Evolutionary conservation across 768 basidiomycete species (phyloP), one percentile per base, ranked within the genome.

Genomic region (Tephrocybe sp.): DNA sequence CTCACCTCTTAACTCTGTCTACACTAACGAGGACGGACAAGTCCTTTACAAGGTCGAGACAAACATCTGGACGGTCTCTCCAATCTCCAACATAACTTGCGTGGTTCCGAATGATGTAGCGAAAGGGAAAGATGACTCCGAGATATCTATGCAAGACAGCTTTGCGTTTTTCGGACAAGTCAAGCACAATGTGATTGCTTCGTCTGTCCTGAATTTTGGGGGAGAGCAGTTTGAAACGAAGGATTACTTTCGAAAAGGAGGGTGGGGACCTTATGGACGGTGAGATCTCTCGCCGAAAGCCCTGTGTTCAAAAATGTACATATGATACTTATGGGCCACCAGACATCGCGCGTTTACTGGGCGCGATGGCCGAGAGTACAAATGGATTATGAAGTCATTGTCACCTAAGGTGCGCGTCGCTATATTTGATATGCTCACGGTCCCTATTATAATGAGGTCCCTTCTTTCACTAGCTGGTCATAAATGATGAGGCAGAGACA

Each of bases 161-260:
- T 56, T 54, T 18, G 52, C 30, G n/a, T 32, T 48, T 45, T 26
- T 56, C 1, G 59, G 46, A 20, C 21, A 50, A 25, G 42, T 58
- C 33, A 47, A 56, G 24, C 45, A 52, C 33, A 53, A 48, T 24
- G 0, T 17, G 7, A 18, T 56, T 5, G 30, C 28, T n/a, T 63
- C 69, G 0, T 64, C 69, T 4, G 62, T 53, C 25, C 55, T 75
- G 28, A 60, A 59, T 2, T 65, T 69, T 23, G 53, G 62, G 3
- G 69, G 63, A 1, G 38, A 51, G 11, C 64, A 63, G 15, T 51
- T 68, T 38, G 46, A 58, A 17, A 62, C 67, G 1, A 53, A 54
- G 20, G 50, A 57, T 0, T 72, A 67, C 40, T 63, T 68, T 41
- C 52, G 58, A 33, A 66, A 59, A 48, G 51, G 45, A 12, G 59